Evolutionary conservation across 106 monocot genomes (phyloP), one percentile per base, ranked within the genome.

Genomic region (Dioscorea zingiberensis): DNA sequence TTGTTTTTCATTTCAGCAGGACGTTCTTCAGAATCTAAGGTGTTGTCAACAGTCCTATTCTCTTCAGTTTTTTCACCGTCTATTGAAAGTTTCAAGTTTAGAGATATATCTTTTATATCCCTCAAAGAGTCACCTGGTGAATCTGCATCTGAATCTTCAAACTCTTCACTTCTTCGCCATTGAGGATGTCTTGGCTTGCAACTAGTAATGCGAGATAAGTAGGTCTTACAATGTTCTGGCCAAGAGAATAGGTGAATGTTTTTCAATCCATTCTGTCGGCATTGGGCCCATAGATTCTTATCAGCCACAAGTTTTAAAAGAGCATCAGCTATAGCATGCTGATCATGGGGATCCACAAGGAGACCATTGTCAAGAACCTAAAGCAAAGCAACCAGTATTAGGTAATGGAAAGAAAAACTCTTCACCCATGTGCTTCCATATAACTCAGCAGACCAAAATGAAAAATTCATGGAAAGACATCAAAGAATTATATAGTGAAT

Each of bases 361-460:
- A 97, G 81, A 56, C 97, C 97, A 60, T 97, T 92, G 69, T 97
- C 97, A 66, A 97, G 91, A 26, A 91, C 91, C 97, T 97, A 68
- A 54, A 51, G 51, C 15, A 51, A 51, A 51, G 19, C 51, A 51
- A 51, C 51, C 8, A 18, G 51, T 4, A 51, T 51, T 2, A 51
- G 15, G 51, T 18, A 51, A 7, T 18, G 51, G 4, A 51, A 18
- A 18, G 7, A 30, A 30, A 3, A 30, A 30, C 30, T 6, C 0
- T 38, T 38, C 9, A 38, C 9, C 38, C 6, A 38, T 38, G 38
- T 30, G 4, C 0, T 38, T 1, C 38, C 1, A 6, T 38, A 38
- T 38, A 38, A 38, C 38, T 38, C 38, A 38, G 10, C 10, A 38
- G 10, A 38, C 38, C 38, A 38, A 38, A 8, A 38, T 38, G 38